A percentile compares a stretch with the other conserved stretches of the same genome.
Evolutionary conservation across 495 filamentous ascomycete species (phyloP).

Genomic region (Pyronema omphalodes): DNA sequence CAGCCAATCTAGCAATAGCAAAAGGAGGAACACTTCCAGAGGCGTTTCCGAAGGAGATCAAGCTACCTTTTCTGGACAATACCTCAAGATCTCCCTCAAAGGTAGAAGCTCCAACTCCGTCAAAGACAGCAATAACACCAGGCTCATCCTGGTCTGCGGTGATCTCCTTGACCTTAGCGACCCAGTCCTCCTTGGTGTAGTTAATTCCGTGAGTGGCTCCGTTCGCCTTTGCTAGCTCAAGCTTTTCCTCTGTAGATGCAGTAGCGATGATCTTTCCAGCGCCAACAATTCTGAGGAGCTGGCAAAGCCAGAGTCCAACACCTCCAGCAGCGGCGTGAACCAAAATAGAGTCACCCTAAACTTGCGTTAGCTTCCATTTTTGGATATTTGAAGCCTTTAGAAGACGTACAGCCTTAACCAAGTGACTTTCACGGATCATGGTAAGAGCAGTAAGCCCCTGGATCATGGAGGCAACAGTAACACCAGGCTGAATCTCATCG

Average conservation of each 20-base stretch:
- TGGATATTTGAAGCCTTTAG: not conserved
- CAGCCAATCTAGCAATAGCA: conserved; percentile 41
- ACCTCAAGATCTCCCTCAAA: conserved; percentile 70
- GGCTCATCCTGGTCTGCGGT: conserved; percentile 30
- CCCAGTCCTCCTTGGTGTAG: conserved; percentile 51
- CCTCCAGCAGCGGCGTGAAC: conserved; percentile 86
- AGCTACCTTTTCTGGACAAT: conserved; percentile 61
- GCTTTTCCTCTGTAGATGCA: conserved; percentile 55
- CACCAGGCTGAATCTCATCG: conserved; percentile 36
- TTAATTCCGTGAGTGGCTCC: conserved; percentile 61
- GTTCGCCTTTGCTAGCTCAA: conserved; percentile 42
- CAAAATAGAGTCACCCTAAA: conserved; percentile 57
- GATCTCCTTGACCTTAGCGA: conserved; percentile 45
- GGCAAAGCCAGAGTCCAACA: conserved; percentile 58
- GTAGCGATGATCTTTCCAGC: conserved; percentile 64
- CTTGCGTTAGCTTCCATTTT: not conserved
- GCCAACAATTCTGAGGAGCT: conserved; percentile 53
- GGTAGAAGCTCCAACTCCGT: conserved; percentile 72
- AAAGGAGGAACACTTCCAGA: conserved; percentile 66
- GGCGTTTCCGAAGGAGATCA: conserved; percentile 79
- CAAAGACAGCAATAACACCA: conserved; percentile 69
- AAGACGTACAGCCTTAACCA: conserved; percentile 35
- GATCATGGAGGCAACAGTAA: conserved; percentile 50
- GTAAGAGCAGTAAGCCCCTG: conserved; percentile 80
- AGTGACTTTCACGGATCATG: conserved; percentile 57